phyloP scores from a whole-genome alignment of 768 basidiomycete genomes.

The Hericium alpestre region DNA sequence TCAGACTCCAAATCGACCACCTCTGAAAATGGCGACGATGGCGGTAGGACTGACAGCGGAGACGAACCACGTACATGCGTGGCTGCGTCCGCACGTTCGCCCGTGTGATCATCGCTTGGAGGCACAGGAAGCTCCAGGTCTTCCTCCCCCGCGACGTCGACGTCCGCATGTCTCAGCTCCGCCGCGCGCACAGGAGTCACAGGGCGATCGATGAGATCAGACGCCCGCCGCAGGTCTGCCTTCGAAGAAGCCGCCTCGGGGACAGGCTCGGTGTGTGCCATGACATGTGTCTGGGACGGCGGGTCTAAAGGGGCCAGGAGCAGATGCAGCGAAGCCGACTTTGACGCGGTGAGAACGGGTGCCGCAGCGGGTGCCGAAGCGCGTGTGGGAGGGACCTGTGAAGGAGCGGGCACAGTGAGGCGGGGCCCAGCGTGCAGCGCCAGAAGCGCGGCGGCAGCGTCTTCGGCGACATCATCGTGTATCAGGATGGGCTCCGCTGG shows the following conservation, averaged over 20 bases:
- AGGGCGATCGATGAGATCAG: constrained; percentile 1
- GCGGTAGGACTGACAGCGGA: constrained; percentile 10
- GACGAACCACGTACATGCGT: background rate
- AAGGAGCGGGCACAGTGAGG: background rate
- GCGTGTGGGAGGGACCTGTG: background rate
- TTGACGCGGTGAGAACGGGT: background rate
- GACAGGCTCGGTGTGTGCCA: background rate
- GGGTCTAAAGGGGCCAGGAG: background rate
- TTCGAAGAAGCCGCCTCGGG: background rate
- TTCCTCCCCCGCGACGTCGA: background rate
- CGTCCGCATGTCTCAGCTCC: background rate
- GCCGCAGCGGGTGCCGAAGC: background rate
- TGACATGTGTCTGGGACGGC: background rate
- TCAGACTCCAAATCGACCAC: constrained; percentile 3
- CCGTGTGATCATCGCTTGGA: background rate
- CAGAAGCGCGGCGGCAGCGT: constrained; percentile 10
- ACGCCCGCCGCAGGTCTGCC: background rate
- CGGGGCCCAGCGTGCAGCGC: constrained; percentile 10
- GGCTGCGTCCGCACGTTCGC: background rate
- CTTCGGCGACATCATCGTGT: background rate
- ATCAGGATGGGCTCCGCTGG: too few species aligned
- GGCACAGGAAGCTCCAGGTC: background rate
- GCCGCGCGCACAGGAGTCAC: too few species aligned
- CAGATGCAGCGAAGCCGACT: background rate
- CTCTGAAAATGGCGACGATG: constrained; percentile 11